Percentiles rank a stretch among this genome's conserved stretches.
Evolutionary conservation across 768 basidiomycete species (phyloP).

Genomic region (Calvatia gigantea): DNA sequence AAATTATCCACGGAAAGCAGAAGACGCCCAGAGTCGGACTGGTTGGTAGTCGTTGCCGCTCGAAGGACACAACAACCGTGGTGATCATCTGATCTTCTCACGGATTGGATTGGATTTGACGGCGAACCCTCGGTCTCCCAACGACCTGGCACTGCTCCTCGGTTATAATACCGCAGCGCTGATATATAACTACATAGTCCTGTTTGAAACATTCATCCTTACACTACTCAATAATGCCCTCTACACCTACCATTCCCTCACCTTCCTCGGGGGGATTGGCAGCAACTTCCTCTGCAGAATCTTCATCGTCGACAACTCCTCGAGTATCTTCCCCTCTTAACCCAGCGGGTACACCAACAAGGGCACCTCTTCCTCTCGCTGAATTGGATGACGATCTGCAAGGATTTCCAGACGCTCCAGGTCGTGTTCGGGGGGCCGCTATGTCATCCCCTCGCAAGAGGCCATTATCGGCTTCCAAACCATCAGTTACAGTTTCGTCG

Average conservation of each 20-base stretch:
- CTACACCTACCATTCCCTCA: neutral
- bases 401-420: neutral
- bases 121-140: too few species aligned
- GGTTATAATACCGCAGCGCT: neutral
- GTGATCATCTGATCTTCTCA: neutral
- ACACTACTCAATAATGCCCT: neutral
- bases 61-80: neutral
- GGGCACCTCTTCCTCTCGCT: conserved; percentile 9
- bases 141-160: neutral
- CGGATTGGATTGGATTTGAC: too few species aligned
- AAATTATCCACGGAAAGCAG: neutral
- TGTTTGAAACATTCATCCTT: neutral
- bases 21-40: neutral
- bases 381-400: neutral
- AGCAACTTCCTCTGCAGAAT: neutral
- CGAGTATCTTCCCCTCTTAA: conserved; percentile 17
- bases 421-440: neutral
- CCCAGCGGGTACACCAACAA: conserved; percentile 11
- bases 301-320: conserved; percentile 6
- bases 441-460: neutral
- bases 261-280: neutral
- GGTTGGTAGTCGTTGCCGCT: neutral
- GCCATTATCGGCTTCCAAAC: neutral
- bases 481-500: conserved; percentile 4
- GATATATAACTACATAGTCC: conserved; percentile 4